phyloP scores from a whole-genome alignment of 305 asterid genomes.

The Fraxinus sp. region DNA sequence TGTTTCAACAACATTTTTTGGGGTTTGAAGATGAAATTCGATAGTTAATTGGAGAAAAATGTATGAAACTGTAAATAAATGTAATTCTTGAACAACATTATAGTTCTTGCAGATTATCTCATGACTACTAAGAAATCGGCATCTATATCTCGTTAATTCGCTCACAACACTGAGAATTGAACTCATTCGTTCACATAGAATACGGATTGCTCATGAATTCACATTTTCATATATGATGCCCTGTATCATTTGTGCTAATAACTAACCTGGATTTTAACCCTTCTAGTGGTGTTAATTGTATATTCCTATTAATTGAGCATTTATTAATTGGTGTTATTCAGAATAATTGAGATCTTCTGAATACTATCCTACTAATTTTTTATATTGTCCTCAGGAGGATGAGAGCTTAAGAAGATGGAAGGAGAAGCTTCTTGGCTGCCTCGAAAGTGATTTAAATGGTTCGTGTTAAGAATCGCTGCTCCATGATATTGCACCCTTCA shows the following conservation, averaged over 20 bases:
- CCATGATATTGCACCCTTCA: neutral
- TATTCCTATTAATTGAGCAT: neutral
- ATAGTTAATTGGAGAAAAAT: neutral
- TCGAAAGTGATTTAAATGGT: constrained; percentile 71
- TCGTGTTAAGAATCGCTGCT: constrained; percentile 22
- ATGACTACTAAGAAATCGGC: neutral
- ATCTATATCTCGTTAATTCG: neutral
- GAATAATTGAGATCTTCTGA: neutral
- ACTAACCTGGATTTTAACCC: neutral
- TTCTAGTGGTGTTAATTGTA: neutral
- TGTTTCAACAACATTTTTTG: neutral
- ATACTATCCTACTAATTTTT: neutral
- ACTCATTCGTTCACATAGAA: neutral
- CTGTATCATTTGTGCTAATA: neutral
- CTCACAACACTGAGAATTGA: neutral
- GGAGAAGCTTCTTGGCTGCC: constrained; percentile 79
- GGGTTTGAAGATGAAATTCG: neutral
- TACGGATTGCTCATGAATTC: neutral
- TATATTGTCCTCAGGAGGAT: constrained; percentile 53
- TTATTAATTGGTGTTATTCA: neutral
- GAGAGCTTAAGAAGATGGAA: constrained; percentile 85
- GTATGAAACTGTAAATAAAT: neutral
- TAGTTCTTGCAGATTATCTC: neutral
- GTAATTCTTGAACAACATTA: neutral
- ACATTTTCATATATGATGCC: neutral